These are phyloP conservation scores for Alternaria gaisen DNA, from an alignment of 2,329 filamentous ascomycete species.

Conservation along the genomic window DNA sequence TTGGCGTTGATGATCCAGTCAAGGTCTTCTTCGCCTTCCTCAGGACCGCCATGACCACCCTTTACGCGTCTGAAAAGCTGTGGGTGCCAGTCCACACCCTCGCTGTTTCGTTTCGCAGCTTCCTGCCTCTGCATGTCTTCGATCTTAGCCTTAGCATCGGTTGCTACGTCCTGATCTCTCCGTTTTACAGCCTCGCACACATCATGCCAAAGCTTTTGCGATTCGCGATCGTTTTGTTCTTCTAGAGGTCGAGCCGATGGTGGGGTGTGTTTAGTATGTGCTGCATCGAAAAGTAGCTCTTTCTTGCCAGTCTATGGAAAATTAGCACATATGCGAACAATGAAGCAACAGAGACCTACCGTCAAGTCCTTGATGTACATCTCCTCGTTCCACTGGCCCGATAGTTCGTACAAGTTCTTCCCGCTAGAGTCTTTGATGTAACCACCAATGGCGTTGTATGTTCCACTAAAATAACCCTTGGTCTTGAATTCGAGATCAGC, in stretches of 20 bases:
- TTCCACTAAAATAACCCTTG: constrained; percentile 95
- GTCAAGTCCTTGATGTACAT: constrained; percentile 89
- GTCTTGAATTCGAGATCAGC: constrained; percentile 98
- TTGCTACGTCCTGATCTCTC: constrained; percentile 86
- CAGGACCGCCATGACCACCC: constrained; percentile 72
- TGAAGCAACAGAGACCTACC: constrained; percentile 58
- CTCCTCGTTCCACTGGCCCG: constrained; percentile 88
- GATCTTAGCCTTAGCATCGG: constrained; percentile 94
- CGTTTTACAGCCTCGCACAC: constrained; percentile 84
- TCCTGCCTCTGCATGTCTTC: constrained; percentile 93
- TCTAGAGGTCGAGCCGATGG: constrained; percentile 78
- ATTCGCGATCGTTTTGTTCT: constrained; percentile 91
- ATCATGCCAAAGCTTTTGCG: constrained; percentile 83
- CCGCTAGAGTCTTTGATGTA: constrained; percentile 87
- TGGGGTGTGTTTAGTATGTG: constrained; percentile 76
- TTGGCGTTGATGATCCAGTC: constrained; percentile 94
- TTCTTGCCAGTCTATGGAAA: constrained; percentile 80
- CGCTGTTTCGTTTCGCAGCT: constrained; percentile 78
- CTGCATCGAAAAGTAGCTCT: constrained; percentile 88
- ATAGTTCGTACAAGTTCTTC: constrained; percentile 88
- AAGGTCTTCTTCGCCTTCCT: constrained; percentile 86
- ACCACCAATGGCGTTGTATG: constrained; percentile 95
- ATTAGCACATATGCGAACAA: constrained; percentile 3
- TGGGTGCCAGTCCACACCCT: constrained; percentile 87
- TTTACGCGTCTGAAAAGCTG: constrained; percentile 81